phyloP scores from a whole-genome alignment of 768 basidiomycete genomes.

The Lyophyllum shimeji region DNA sequence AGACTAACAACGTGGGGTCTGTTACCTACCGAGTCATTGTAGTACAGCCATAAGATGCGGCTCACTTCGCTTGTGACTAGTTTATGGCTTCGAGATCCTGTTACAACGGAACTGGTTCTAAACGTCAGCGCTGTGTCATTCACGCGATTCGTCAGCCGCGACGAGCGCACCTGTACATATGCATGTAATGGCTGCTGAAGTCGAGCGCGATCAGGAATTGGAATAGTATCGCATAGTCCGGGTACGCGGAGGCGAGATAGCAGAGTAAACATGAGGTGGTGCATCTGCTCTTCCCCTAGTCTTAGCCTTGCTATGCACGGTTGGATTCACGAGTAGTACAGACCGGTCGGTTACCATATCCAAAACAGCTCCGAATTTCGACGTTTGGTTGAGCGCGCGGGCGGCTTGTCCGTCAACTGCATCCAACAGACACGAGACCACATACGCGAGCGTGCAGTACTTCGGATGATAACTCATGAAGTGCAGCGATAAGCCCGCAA shows the following conservation, averaged over 20 bases:
- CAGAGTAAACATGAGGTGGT: slow-evolving; percentile 94
- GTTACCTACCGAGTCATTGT: slow-evolving; percentile 81
- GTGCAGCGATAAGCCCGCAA: slow-evolving; percentile 85
- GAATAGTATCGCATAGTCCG: slow-evolving; percentile 79
- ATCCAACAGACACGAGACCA: slow-evolving; percentile 89
- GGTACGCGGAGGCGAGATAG: slow-evolving; percentile 91
- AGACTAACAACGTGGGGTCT: neutral
- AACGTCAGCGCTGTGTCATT: slow-evolving; percentile 6
- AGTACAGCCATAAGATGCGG: slow-evolving; percentile 88
- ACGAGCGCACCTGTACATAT: slow-evolving; percentile 89
- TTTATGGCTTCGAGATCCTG: slow-evolving; percentile 93
- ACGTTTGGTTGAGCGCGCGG: slow-evolving; percentile 83
- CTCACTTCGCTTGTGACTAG: slow-evolving; percentile 90
- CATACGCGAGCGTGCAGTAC: slow-evolving; percentile 87
- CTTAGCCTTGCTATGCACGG: neutral
- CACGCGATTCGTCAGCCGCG: neutral
- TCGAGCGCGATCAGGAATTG: slow-evolving; percentile 96
- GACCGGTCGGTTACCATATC: slow-evolving; percentile 99
- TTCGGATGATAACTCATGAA: slow-evolving; percentile 97
- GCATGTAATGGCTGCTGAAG: slow-evolving; percentile 98
- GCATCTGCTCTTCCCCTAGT: slow-evolving; percentile 55
- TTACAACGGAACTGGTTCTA: slow-evolving; percentile 80
- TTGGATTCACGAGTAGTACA: slow-evolving; percentile 23
- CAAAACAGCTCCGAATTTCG: slow-evolving; percentile 95
- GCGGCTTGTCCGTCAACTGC: slow-evolving; percentile 95